Conservation (phyloP, 192 early-diverging fungal genomes). For the Coemansia sp. region DNA sequence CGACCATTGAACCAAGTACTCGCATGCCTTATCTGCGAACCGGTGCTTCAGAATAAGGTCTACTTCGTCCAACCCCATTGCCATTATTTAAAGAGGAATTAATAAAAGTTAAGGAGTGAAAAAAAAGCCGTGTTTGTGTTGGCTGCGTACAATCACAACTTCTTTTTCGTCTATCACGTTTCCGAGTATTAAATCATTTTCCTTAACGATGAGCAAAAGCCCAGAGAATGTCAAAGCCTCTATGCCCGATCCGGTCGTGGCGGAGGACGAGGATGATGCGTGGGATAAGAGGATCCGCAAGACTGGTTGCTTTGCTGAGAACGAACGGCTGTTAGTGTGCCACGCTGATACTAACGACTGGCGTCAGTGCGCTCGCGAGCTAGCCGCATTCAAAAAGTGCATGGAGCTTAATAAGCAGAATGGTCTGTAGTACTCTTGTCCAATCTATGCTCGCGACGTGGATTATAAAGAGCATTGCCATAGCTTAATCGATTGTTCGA, state of each 20-base stretch:
- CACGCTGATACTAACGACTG: conserved; percentile 86
- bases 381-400: conserved; percentile 79
- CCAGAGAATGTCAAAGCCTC: neutral
- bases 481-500: too few species aligned
- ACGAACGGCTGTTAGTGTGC: conserved; percentile 82
- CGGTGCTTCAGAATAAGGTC: conserved; percentile 23
- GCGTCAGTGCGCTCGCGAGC: conserved; percentile 77
- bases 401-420: conserved; percentile 48
- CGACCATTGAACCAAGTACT: conserved; percentile 45
- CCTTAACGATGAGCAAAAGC: neutral
- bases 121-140: neutral
- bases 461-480: too few species aligned
- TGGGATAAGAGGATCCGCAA: conserved; percentile 76
- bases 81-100: neutral
- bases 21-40: conserved; percentile 12
- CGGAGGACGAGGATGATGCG: conserved; percentile 75
- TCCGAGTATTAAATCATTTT: neutral
- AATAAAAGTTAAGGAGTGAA: neutral
- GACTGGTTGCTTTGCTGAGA: conserved; percentile 81
- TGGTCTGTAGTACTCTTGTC: neutral
- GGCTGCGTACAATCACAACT: neutral
- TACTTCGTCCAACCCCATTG: conserved; percentile 11
- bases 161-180: neutral
- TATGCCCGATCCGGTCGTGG: neutral
- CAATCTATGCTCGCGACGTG: neutral